Evolutionary conservation across 140 eudicot genomes (phyloP).

Genomic region (Ambrosia hybrid): DNA sequence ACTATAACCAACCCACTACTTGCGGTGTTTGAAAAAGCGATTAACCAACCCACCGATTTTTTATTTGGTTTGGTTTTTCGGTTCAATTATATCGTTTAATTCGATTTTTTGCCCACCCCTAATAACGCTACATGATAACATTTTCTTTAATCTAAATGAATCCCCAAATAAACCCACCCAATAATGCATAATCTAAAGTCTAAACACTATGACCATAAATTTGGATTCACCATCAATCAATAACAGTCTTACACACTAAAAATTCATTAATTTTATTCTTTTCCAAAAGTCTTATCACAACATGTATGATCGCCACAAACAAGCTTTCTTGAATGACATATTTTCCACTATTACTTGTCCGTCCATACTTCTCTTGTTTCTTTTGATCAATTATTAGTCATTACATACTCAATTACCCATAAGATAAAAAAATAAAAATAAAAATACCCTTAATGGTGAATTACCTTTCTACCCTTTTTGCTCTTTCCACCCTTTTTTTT

Average conservation of each 20-base stretch:
- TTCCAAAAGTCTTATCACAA: not conserved
- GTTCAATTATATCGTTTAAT: too few species aligned
- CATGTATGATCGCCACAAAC: not conserved
- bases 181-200: too few species aligned
- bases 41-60: too few species aligned
- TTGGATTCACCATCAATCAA: not conserved
- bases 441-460: constrained; percentile 19
- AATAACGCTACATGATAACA: too few species aligned
- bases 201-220: too few species aligned
- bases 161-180: too few species aligned
- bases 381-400: not conserved
- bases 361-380: constrained; percentile 17
- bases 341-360: not conserved
- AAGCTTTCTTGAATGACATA: not conserved
- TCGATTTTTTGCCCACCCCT: too few species aligned
- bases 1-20: too few species aligned
- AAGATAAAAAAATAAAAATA: not conserved
- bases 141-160: too few species aligned
- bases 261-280: not conserved
- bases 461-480: constrained; percentile 25
- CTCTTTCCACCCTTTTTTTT: constrained; percentile 8
- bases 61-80: too few species aligned
- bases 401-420: too few species aligned
- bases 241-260: not conserved
- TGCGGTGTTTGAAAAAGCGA: too few species aligned